These are phyloP conservation scores for Hypoxylon rubiginosum DNA, from an alignment of 2,329 filamentous ascomycete genomes.

Conservation along the genomic window DNA sequence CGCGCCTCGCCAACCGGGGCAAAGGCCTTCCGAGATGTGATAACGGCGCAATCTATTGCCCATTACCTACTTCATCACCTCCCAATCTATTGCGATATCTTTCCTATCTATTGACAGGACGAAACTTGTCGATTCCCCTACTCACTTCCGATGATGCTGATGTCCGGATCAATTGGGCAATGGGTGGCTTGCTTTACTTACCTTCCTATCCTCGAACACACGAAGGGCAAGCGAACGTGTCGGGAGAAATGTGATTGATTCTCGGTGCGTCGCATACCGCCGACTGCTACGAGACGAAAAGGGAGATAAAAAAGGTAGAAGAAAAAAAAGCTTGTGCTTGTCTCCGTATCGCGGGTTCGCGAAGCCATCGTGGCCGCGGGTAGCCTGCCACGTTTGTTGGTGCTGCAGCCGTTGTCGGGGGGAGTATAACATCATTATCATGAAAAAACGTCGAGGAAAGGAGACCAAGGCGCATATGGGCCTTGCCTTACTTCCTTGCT, in stretches of 20 bases:
- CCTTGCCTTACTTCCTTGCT: not conserved
- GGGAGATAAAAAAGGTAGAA: not conserved
- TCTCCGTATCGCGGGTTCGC: slow-evolving; percentile 22
- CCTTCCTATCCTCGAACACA: slow-evolving; percentile 16
- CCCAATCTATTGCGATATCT: slow-evolving; percentile 24
- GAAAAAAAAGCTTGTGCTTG: slow-evolving; percentile 16
- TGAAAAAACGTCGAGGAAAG: slow-evolving; percentile 15
- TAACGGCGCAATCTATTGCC: slow-evolving; percentile 38
- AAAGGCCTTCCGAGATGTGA: slow-evolving; percentile 35
- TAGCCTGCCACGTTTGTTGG: slow-evolving; percentile 34
- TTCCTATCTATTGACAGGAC: slow-evolving; percentile 15
- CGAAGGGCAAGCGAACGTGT: slow-evolving; percentile 28
- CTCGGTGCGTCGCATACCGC: slow-evolving; percentile 36
- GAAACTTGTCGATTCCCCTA: slow-evolving; percentile 17
- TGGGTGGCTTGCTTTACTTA: slow-evolving; percentile 16
- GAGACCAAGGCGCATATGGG: not conserved
- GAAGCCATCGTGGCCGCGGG: slow-evolving; percentile 36
- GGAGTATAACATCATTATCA: slow-evolving; percentile 10
- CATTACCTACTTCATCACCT: slow-evolving; percentile 16
- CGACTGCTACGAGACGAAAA: slow-evolving; percentile 30
- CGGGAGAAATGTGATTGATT: slow-evolving; percentile 36
- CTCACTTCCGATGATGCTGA: slow-evolving; percentile 17
- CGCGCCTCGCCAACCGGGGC: slow-evolving; percentile 17
- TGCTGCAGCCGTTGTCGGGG: slow-evolving; percentile 30
- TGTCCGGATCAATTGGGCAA: slow-evolving; percentile 34